Evolutionary conservation across 1,284 basidiomycete species (phyloP).

Genomic region (Gomphus bonarii): DNA sequence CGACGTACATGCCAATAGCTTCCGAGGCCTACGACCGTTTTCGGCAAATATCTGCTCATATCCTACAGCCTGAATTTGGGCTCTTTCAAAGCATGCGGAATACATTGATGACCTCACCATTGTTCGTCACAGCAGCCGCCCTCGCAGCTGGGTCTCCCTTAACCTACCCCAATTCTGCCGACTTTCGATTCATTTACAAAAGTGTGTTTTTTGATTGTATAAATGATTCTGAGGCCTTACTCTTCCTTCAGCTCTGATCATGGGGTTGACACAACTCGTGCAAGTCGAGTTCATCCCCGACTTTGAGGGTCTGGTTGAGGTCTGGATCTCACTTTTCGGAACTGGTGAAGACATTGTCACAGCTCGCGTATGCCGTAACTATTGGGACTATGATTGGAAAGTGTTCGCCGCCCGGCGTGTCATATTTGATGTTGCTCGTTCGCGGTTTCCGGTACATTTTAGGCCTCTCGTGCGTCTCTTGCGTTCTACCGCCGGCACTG

Average conservation of each 20-base stretch:
- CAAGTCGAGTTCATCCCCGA: constrained; percentile 65
- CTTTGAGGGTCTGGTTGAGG: constrained; percentile 60
- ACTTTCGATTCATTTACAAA: constrained; percentile 77
- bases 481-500: constrained; percentile 62
- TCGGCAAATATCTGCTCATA: constrained; percentile 8
- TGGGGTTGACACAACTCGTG: constrained; percentile 62
- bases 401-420: constrained; percentile 54
- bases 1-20: background rate
- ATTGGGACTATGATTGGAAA: constrained; percentile 63
- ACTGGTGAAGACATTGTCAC: constrained; percentile 62
- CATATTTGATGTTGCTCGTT: constrained; percentile 68
- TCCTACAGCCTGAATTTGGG: constrained; percentile 41
- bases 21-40: constrained; percentile 7
- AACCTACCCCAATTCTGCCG: constrained; percentile 71
- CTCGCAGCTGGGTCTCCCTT: constrained; percentile 58
- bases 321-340: constrained; percentile 76
- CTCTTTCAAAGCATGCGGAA: constrained; percentile 42
- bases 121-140: constrained; percentile 64
- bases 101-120: constrained; percentile 34
- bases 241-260: constrained; percentile 45
- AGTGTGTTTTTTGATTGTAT: constrained; percentile 32
- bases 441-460: constrained; percentile 74
- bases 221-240: background rate
- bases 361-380: constrained; percentile 66
- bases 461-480: constrained; percentile 64